phyloP scores from a whole-genome alignment of 768 basidiomycete species.

The Tylopilus sp. region DNA sequence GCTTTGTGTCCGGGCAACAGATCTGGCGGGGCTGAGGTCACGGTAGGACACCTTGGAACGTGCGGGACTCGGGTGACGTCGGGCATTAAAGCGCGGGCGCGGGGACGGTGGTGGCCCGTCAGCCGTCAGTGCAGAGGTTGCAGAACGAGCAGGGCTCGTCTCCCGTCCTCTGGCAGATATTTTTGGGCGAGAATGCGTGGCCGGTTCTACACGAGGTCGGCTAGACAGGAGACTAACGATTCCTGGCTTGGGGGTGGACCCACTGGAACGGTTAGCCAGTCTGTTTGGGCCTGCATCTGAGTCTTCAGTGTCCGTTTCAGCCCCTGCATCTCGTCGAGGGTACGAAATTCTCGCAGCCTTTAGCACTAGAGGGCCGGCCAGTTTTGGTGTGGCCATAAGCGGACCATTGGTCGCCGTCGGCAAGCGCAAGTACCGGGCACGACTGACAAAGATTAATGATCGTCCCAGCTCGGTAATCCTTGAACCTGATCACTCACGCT shows the following conservation, averaged over 20 bases:
- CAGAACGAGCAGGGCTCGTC: conserved; percentile 32
- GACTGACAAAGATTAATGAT: conserved; percentile 44
- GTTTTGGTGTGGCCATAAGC: conserved; percentile 25
- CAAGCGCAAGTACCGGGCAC: conserved; percentile 77
- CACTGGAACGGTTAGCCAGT: conserved; percentile 23
- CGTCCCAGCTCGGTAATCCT: conserved; percentile 13
- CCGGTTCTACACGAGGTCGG: conserved; percentile 27
- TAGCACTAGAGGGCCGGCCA: conserved; percentile 25
- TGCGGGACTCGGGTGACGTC: conserved; percentile 39
- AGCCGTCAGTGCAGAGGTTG: conserved; percentile 17
- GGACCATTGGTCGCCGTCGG: conserved; percentile 51
- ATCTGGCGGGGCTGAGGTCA: conserved; percentile 26
- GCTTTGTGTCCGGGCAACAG: conserved; percentile 29
- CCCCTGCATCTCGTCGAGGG: conserved; percentile 24
- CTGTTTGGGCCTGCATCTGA: conserved; percentile 28
- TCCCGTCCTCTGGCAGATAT: conserved; percentile 27
- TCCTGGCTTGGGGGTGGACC: conserved; percentile 28
- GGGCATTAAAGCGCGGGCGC: conserved; percentile 35
- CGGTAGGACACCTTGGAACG: conserved; percentile 31
- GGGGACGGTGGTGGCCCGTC: conserved; percentile 26
- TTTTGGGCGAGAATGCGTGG: conserved; percentile 25
- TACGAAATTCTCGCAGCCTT: conserved; percentile 29
- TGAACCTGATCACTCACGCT: conserved; percentile 54
- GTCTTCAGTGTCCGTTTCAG: conserved; percentile 32
- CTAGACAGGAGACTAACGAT: conserved; percentile 39